Percentiles rank a stretch among this genome's conserved stretches.
These are phyloP conservation scores for Parachlorella kessleri DNA, from an alignment of 139 green algal species.

Conservation along the genomic window DNA sequence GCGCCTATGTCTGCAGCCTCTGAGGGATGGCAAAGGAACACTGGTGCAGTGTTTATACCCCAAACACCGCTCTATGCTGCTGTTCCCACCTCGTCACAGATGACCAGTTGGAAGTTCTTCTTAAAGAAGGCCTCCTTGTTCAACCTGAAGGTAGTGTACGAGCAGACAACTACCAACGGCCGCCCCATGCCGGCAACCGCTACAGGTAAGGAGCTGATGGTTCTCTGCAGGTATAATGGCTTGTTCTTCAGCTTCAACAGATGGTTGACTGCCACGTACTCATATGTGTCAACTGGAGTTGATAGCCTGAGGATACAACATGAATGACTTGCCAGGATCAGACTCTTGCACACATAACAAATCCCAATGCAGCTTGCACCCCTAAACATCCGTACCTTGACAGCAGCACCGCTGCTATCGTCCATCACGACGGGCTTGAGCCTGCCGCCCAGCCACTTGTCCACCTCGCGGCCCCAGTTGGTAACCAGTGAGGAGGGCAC, in stretches of 20 bases:
- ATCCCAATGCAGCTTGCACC: too few species aligned
- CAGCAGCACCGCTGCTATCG: background rate
- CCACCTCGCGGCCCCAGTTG: conserved; percentile 93
- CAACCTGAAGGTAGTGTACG: background rate
- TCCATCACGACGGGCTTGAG: conserved; percentile 23
- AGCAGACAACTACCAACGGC: background rate
- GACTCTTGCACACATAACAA: too few species aligned
- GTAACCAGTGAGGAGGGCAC: conserved; percentile 88
- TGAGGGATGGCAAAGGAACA: too few species aligned
- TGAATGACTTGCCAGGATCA: too few species aligned
- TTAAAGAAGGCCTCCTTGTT: conserved; percentile 51
- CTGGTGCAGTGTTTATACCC: too few species aligned
- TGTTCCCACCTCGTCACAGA: conserved; percentile 91
- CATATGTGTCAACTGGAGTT: background rate
- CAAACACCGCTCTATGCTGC: too few species aligned
- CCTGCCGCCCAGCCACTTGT: conserved; percentile 62
- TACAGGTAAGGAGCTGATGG: background rate
- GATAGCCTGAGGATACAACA: too few species aligned
- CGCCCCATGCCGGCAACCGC: background rate
- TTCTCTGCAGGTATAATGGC: background rate
- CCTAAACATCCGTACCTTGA: conserved; percentile 18
- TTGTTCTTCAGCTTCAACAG: background rate
- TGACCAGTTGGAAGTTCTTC: conserved; percentile 87
- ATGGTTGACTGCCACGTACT: background rate
- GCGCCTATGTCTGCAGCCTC: too few species aligned